phyloP scores from a whole-genome alignment of 306 rosid species.

The Crotalaria pallida region DNA sequence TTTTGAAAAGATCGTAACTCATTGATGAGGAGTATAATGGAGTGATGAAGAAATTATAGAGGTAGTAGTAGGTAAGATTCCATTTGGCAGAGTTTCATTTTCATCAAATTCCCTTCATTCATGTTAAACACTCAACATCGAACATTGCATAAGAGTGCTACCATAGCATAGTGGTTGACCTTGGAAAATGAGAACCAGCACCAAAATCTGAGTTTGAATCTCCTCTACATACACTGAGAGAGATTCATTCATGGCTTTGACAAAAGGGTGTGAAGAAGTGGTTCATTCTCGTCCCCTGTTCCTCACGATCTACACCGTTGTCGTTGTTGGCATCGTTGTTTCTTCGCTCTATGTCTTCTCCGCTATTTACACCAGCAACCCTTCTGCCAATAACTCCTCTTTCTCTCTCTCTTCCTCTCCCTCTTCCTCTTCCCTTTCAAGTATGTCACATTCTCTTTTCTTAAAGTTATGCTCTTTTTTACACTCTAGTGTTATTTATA shows the following conservation, averaged over 20 bases:
- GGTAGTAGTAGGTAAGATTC: no score
- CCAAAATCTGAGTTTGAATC: background rate
- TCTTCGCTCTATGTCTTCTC: conserved; percentile 71
- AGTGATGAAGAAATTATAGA: no score
- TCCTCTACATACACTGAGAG: no score
- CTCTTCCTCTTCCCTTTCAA: conserved; percentile 23
- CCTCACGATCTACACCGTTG: conserved; percentile 55
- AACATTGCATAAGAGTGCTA: background rate
- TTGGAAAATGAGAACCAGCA: background rate
- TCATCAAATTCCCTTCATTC: background rate
- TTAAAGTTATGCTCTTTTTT: background rate
- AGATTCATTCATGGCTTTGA: background rate
- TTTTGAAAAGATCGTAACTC: no score
- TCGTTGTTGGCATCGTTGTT: conserved; percentile 53
- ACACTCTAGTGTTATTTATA: background rate
- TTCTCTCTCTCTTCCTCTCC: conserved; percentile 22
- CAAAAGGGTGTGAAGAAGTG: conserved; percentile 41
- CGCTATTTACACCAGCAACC: conserved; percentile 48
- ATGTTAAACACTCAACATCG: background rate
- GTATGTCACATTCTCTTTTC: conserved; percentile 24
- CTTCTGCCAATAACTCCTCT: conserved; percentile 27
- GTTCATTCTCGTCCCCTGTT: conserved; percentile 62
- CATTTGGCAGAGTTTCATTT: background rate
- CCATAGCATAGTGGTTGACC: background rate
- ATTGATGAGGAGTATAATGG: no score